A percentile compares a stretch with the other conserved stretches of the same genome.
Conservation (phyloP, 148 eudicot genomes). For the Persicaria tinctoria region DNA sequence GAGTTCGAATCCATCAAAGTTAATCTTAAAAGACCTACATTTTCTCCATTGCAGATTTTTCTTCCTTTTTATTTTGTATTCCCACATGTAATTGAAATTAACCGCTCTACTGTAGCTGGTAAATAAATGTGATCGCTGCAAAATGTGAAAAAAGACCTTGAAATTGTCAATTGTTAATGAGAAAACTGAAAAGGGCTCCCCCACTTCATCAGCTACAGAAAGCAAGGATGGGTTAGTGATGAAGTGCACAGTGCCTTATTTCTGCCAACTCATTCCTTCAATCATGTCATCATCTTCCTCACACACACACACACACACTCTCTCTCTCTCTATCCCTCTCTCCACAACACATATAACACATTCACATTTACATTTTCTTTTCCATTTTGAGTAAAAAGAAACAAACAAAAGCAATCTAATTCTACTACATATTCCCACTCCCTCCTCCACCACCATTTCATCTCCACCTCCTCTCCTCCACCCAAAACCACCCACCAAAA, state of each 20-base stretch:
- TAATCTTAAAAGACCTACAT: no score
- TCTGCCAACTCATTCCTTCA: constrained; percentile 59
- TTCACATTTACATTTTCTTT: background rate
- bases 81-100: no score
- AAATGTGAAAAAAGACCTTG: no score
- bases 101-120: no score
- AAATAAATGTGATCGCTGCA: no score
- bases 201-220: constrained; percentile 31
- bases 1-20: no score
- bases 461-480: background rate
- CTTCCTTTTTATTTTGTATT: no score
- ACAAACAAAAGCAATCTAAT: background rate
- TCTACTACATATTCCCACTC: background rate
- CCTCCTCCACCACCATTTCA: background rate
- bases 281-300: constrained; percentile 25
- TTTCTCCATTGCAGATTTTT: no score
- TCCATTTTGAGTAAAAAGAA: constrained; percentile 9
- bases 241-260: constrained; percentile 14
- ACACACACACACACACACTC: constrained; percentile 2
- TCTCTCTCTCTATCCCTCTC: background rate
- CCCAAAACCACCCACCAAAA: constrained; percentile 1
- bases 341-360: background rate
- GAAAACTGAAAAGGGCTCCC: background rate
- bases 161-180: no score
- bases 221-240: constrained; percentile 16